phyloP scores from a whole-genome alignment of 2,329 filamentous ascomycete species.

The Hymenotorrendiella dingleyae region DNA sequence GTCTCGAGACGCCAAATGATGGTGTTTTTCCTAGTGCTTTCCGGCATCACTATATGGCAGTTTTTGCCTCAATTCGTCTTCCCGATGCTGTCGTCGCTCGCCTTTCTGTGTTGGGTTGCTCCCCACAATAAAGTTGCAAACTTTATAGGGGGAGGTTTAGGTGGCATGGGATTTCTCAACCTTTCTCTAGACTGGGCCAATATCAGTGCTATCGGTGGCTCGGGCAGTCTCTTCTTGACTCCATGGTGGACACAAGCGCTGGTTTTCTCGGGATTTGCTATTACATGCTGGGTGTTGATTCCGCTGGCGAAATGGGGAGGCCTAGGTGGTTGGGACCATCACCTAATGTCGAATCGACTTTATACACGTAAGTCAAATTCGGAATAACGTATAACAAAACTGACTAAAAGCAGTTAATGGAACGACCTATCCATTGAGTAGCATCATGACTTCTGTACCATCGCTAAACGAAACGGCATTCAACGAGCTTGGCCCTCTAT shows the following conservation, averaged over 20 bases:
- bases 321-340: constrained; percentile 42
- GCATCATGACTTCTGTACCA: constrained; percentile 31
- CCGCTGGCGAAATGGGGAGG: constrained; percentile 54
- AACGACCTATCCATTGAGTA: constrained; percentile 31
- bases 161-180: constrained; percentile 57
- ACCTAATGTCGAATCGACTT: constrained; percentile 53
- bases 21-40: constrained; percentile 49
- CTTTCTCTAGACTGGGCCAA: constrained; percentile 56
- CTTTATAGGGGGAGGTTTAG: constrained; percentile 55
- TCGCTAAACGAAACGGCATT: constrained; percentile 37
- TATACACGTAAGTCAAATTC: constrained; percentile 37
- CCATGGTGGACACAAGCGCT: constrained; percentile 56
- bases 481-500: constrained; percentile 46
- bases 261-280: constrained; percentile 47
- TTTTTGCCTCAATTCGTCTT: constrained; percentile 57
- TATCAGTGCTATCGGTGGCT: constrained; percentile 39
- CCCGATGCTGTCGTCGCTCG: constrained; percentile 52
- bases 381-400: neutral
- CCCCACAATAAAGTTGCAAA: constrained; percentile 52
- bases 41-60: constrained; percentile 53
- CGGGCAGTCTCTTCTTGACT: constrained; percentile 46
- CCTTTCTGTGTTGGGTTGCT: constrained; percentile 59
- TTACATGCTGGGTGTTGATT: constrained; percentile 52
- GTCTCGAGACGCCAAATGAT: constrained; percentile 47
- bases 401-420: constrained; percentile 25